Evolutionary conservation across 2,329 filamentous ascomycete species (phyloP).

Genomic region (Lachnellula subtilissima): DNA sequence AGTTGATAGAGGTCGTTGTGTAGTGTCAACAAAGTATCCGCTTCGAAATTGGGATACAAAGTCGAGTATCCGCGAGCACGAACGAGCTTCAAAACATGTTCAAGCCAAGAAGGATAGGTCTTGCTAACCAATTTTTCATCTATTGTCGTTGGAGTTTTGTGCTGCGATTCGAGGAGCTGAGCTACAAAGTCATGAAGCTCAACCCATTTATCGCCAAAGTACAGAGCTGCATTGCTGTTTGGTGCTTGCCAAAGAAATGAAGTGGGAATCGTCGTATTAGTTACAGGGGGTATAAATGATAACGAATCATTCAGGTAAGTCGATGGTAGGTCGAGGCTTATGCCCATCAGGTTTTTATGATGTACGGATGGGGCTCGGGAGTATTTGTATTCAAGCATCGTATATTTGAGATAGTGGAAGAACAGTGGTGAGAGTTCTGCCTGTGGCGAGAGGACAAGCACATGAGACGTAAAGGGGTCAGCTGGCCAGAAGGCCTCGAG

Average conservation of each 20-base stretch:
- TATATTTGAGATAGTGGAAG: constrained; percentile 80
- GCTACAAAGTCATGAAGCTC: constrained; percentile 79
- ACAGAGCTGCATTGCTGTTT: constrained; percentile 73
- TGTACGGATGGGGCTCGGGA: constrained; percentile 48
- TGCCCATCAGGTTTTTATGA: constrained; percentile 61
- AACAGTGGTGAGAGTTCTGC: constrained; percentile 75
- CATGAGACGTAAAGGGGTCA: constrained; percentile 59
- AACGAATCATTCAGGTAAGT: constrained; percentile 56
- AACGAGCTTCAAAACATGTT: constrained; percentile 72
- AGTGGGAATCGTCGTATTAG: constrained; percentile 6
- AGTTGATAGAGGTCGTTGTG: constrained; percentile 69
- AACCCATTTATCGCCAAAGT: constrained; percentile 81
- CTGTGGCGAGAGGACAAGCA: constrained; percentile 80
- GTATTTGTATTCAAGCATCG: constrained; percentile 72
- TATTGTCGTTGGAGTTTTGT: constrained; percentile 37
- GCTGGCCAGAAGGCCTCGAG: constrained; percentile 85
- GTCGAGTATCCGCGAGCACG: constrained; percentile 72
- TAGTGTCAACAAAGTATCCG: constrained; percentile 56
- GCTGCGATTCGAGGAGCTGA: constrained; percentile 25
- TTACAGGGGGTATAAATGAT: constrained; percentile 45
- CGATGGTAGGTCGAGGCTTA: constrained; percentile 72
- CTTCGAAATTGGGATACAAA: constrained; percentile 65
- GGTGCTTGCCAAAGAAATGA: constrained; percentile 80
- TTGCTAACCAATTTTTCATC: constrained; percentile 59
- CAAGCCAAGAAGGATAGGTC: constrained; percentile 69